A percentile compares a stretch with the other conserved stretches of the same genome.
phyloP scores from a whole-genome alignment of 371 early-diverging fungal species.

The Rhizopus delemar region DNA sequence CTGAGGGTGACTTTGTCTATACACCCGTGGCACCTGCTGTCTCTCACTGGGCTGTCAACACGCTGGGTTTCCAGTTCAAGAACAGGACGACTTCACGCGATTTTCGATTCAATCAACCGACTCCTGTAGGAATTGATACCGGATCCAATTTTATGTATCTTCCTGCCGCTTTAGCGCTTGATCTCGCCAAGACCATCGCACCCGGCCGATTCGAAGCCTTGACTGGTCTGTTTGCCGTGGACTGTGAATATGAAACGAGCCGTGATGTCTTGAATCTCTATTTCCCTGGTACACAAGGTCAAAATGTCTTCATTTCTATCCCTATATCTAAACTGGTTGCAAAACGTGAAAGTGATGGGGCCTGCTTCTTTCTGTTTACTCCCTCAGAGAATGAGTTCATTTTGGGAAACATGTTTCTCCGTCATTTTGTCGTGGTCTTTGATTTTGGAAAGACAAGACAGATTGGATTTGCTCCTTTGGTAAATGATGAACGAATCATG shows the following conservation, averaged over 20 bases:
- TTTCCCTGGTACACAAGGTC: slow-evolving; percentile 16
- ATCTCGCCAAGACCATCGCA: slow-evolving; percentile 27
- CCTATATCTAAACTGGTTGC: slow-evolving; percentile 24
- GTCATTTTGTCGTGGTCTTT: slow-evolving; percentile 42
- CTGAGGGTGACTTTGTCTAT: slow-evolving; percentile 34
- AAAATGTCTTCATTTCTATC: slow-evolving; percentile 1
- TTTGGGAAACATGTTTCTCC: slow-evolving; percentile 45
- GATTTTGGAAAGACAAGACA: slow-evolving; percentile 40
- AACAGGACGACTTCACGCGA: slow-evolving; percentile 14
- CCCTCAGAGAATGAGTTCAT: slow-evolving; percentile 29
- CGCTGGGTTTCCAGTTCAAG: slow-evolving; percentile 28
- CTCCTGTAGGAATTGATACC: slow-evolving; percentile 39
- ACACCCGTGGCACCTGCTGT: slow-evolving; percentile 20
- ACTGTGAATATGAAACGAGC: slow-evolving; percentile 27
- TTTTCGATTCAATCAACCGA: slow-evolving; percentile 22
- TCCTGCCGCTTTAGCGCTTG: slow-evolving; percentile 26
- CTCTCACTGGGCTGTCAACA: slow-evolving; percentile 26
- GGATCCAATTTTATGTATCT: slow-evolving; percentile 51
- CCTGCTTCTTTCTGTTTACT: slow-evolving; percentile 34
- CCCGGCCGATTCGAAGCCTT: slow-evolving; percentile 4
- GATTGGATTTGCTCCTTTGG: slow-evolving; percentile 43
- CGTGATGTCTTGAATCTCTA: slow-evolving; percentile 20
- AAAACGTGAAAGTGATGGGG: slow-evolving; percentile 20
- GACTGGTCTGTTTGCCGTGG: slow-evolving; percentile 20
- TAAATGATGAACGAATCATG: no score